Evolutionary conservation across 225 moss, liverwort and hornwort species (phyloP).

Genomic region (Pleurozium schreberi): DNA sequence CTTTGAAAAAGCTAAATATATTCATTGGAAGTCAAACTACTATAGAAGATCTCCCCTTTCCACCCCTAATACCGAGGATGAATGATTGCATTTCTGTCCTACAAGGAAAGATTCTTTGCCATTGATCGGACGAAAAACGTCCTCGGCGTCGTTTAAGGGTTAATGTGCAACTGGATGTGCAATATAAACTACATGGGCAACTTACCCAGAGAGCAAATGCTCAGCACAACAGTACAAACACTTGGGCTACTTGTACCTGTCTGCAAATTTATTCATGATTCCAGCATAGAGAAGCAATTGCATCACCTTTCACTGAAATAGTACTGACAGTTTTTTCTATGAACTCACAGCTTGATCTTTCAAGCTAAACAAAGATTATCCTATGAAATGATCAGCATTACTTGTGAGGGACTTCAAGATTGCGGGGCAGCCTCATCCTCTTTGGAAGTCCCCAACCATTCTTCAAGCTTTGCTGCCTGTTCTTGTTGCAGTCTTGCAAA

Average conservation of each 20-base stretch:
- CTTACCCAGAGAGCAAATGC: background rate
- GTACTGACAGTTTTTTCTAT: background rate
- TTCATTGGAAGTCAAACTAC: too few relatives aligned
- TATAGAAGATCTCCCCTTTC: too few relatives aligned
- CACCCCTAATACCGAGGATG: too few relatives aligned
- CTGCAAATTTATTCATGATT: background rate
- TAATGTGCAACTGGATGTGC: too few relatives aligned
- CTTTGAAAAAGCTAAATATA: too few relatives aligned
- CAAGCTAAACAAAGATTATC: background rate
- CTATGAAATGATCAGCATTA: background rate
- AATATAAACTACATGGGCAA: background rate
- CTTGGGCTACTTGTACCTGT: background rate
- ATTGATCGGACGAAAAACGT: too few relatives aligned
- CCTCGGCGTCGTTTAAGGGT: too few relatives aligned
- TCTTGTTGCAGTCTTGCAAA: constrained; percentile 41
- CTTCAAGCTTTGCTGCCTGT: constrained; percentile 58
- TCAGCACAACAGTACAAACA: background rate
- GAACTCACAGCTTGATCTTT: background rate
- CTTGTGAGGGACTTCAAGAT: background rate
- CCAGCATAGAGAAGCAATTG: background rate
- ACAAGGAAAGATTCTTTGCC: too few relatives aligned
- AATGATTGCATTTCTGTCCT: too few relatives aligned
- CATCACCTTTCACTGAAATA: background rate
- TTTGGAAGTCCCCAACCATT: constrained; percentile 40
- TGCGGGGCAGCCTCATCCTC: background rate